These are phyloP conservation scores for Polymyxa betae DNA, from an alignment of 208 protist species.

Conservation along the genomic window DNA sequence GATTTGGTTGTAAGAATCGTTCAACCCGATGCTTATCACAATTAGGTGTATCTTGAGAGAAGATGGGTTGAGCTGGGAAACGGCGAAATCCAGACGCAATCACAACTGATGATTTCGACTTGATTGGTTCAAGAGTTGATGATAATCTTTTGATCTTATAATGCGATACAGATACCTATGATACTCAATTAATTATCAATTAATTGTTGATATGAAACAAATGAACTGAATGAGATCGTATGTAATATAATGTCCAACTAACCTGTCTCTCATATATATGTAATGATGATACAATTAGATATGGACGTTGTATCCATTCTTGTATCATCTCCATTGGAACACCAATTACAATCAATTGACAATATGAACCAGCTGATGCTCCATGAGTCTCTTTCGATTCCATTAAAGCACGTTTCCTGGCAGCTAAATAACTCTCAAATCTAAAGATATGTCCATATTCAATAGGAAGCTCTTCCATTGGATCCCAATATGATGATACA, in stretches of 20 bases:
- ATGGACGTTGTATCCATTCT: not conserved
- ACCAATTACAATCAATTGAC: conserved; percentile 67
- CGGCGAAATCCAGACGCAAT: conserved; percentile 77
- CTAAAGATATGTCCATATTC: conserved; percentile 83
- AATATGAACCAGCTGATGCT: conserved; percentile 63
- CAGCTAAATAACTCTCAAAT: conserved; percentile 75
- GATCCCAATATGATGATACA: conserved; percentile 14
- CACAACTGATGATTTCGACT: conserved; percentile 64
- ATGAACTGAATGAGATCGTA: too few relatives aligned
- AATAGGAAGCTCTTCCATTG: conserved; percentile 76
- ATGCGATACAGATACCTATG: conserved; percentile 11
- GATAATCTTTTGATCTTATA: conserved; percentile 19
- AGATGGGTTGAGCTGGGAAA: conserved; percentile 75
- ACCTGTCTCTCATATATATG: not conserved
- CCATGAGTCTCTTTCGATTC: not conserved
- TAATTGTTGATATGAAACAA: too few relatives aligned
- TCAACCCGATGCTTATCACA: conserved; percentile 77
- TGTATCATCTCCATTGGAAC: not conserved
- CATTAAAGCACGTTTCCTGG: conserved; percentile 50
- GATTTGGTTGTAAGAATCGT: conserved; percentile 73
- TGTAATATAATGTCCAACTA: too few relatives aligned
- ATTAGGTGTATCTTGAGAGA: conserved; percentile 71
- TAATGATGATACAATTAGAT: not conserved
- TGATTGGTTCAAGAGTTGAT: not conserved
- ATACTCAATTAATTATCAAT: not conserved